Evolutionary conservation across 164 flowering plant genomes (phyloP).

Genomic region (Piper betle): DNA sequence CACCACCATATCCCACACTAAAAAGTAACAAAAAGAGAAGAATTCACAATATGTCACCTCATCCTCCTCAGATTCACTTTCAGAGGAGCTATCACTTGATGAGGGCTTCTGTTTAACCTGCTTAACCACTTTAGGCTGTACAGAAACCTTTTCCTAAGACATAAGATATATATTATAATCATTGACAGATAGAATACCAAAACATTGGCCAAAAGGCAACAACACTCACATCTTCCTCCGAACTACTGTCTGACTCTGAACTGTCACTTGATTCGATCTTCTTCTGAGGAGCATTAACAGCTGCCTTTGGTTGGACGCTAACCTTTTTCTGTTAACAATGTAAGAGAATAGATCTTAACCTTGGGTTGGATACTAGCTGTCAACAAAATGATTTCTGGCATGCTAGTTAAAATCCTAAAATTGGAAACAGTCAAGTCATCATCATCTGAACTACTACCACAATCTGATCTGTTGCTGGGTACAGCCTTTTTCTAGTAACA

Average conservation of each 20-base stretch:
- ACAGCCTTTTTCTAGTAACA: conserved; percentile 1
- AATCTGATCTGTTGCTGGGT: conserved; percentile 1
- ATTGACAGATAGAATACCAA: not conserved
- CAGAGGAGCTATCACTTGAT: conserved; percentile 6
- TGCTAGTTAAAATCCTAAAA: not conserved
- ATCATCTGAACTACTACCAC: conserved; percentile 8
- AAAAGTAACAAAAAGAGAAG: not conserved
- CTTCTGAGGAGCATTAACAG: conserved; percentile 16
- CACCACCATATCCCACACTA: not conserved
- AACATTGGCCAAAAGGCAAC: not conserved
- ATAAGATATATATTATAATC: not conserved
- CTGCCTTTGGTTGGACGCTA: conserved; percentile 10
- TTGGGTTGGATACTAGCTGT: not conserved
- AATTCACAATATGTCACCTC: not conserved
- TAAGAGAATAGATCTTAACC: too few species aligned
- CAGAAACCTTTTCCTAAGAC: not conserved
- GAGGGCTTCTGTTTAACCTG: conserved; percentile 1
- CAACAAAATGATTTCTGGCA: not conserved
- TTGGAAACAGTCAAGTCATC: conserved; percentile 3
- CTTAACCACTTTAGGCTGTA: not conserved
- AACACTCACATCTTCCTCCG: conserved; percentile 3
- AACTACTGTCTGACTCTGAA: conserved; percentile 16
- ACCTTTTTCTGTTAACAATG: conserved; percentile 5
- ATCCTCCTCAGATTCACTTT: conserved; percentile 4
- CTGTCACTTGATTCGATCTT: conserved; percentile 19